phyloP scores from a whole-genome alignment of 768 basidiomycete genomes.

The Chiua virens region DNA sequence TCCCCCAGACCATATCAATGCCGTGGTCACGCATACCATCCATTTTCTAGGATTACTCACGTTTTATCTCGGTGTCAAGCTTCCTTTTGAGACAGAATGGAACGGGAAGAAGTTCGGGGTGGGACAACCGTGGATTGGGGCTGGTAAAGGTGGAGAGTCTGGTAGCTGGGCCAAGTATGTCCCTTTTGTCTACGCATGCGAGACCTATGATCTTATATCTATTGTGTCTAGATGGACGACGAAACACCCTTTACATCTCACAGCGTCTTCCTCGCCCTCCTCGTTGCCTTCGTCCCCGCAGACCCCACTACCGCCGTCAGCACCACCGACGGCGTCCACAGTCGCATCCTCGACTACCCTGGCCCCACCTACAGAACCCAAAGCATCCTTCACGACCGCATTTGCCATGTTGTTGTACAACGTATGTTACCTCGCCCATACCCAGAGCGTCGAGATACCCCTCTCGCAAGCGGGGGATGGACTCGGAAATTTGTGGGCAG shows the following conservation, averaged over 20 bases:
- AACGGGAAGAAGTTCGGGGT: conserved; percentile 68
- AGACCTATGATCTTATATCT: not conserved
- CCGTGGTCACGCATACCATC: conserved; percentile 78
- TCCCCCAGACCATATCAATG: conserved; percentile 85
- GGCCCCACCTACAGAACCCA: conserved; percentile 27
- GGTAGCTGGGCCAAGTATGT: conserved; percentile 73
- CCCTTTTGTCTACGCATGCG: not conserved
- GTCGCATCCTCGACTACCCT: conserved; percentile 32
- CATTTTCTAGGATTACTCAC: conserved; percentile 78
- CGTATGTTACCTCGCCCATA: conserved; percentile 80
- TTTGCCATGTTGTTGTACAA: conserved; percentile 84
- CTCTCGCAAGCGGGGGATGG: conserved; percentile 78
- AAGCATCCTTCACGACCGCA: conserved; percentile 72
- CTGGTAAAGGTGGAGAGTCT: conserved; percentile 60
- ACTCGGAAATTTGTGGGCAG: conserved; percentile 74
- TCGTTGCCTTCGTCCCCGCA: conserved; percentile 35
- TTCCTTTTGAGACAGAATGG: conserved; percentile 80
- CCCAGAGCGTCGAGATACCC: conserved; percentile 72
- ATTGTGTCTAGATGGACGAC: conserved; percentile 54
- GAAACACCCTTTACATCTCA: conserved; percentile 66
- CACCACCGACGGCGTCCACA: conserved; percentile 4
- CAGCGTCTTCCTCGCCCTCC: conserved; percentile 39
- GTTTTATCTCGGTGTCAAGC: conserved; percentile 81
- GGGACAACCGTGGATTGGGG: conserved; percentile 76
- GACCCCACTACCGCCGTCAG: conserved; percentile 14